Conservation (phyloP, 2,329 filamentous ascomycete genomes). For the Arthroderma sp. region DNA sequence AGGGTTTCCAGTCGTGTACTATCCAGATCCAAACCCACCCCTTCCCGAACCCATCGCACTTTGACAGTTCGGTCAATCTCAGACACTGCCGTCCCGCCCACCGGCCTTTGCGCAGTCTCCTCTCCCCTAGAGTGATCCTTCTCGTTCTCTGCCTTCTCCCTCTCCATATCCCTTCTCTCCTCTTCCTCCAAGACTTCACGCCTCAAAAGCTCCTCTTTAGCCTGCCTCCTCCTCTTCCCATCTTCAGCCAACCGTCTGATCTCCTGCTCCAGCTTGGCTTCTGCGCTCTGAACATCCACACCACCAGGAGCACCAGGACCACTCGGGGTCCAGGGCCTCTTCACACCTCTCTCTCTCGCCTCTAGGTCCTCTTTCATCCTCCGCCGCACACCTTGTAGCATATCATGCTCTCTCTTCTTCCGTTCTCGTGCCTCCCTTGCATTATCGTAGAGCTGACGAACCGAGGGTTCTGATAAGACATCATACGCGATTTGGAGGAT, state of each 20-base stretch:
- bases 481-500: slow-evolving; percentile 75
- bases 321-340: slow-evolving; percentile 38
- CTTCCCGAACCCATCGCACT: slow-evolving; percentile 41
- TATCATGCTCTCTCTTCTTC: slow-evolving; percentile 55
- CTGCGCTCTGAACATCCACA: slow-evolving; percentile 31
- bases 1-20: slow-evolving; percentile 33
- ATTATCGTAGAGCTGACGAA: slow-evolving; percentile 66
- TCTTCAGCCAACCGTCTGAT: slow-evolving; percentile 41
- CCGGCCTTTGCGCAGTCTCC: slow-evolving; percentile 22
- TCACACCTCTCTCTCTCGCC: slow-evolving; percentile 54
- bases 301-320: slow-evolving; percentile 22
- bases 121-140: slow-evolving; percentile 30
- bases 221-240: slow-evolving; percentile 37
- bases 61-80: slow-evolving; percentile 47
- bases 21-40: slow-evolving; percentile 32
- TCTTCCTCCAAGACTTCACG: slow-evolving; percentile 32
- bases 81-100: slow-evolving; percentile 30
- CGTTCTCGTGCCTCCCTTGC: slow-evolving; percentile 57
- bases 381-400: slow-evolving; percentile 59
- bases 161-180: slow-evolving; percentile 17
- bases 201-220: slow-evolving; percentile 34
- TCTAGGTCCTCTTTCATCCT: slow-evolving; percentile 80
- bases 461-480: slow-evolving; percentile 56
- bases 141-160: slow-evolving; percentile 24
- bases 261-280: slow-evolving; percentile 37